Percentiles rank a stretch among this genome's conserved stretches.
Evolutionary conservation across 495 filamentous ascomycete genomes (phyloP).

Genomic region (Talaromyces wortmannii): DNA sequence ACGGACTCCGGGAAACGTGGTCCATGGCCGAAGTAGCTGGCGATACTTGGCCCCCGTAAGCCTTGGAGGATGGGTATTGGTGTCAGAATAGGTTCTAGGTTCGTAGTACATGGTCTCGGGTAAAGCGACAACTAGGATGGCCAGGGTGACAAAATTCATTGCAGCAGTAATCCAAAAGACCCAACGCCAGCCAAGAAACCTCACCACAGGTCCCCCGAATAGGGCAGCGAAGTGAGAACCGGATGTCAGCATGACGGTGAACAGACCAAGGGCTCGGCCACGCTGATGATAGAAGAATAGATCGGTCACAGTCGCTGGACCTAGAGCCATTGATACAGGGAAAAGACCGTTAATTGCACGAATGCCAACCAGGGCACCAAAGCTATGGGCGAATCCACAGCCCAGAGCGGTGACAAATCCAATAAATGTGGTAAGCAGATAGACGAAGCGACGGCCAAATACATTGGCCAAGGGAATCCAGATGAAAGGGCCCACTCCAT

Average conservation of each 20-base stretch:
- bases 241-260: slow-evolving; percentile 16
- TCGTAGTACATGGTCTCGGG: slow-evolving; percentile 23
- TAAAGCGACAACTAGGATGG: slow-evolving; percentile 15
- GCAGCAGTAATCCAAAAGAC: slow-evolving; percentile 18
- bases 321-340: slow-evolving; percentile 1
- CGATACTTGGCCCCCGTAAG: slow-evolving; percentile 1
- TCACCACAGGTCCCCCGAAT: slow-evolving; percentile 15
- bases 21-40: slow-evolving; percentile 1
- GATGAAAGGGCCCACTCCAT: neutral
- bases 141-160: slow-evolving; percentile 8
- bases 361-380: neutral
- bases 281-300: slow-evolving; percentile 9
- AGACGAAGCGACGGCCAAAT: slow-evolving; percentile 24
- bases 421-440: slow-evolving; percentile 11
- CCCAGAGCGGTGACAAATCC: slow-evolving; percentile 1
- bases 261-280: slow-evolving; percentile 16
- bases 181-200: slow-evolving; percentile 17
- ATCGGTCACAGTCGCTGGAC: slow-evolving; percentile 1
- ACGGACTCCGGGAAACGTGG: neutral
- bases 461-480: slow-evolving; percentile 25
- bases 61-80: neutral
- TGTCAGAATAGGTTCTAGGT: neutral
- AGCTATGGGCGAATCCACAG: neutral
- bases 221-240: slow-evolving; percentile 18
- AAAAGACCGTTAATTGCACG: neutral